These are phyloP conservation scores for Panellus pusillus DNA, from an alignment of 768 basidiomycete species.

Conservation along the genomic window DNA sequence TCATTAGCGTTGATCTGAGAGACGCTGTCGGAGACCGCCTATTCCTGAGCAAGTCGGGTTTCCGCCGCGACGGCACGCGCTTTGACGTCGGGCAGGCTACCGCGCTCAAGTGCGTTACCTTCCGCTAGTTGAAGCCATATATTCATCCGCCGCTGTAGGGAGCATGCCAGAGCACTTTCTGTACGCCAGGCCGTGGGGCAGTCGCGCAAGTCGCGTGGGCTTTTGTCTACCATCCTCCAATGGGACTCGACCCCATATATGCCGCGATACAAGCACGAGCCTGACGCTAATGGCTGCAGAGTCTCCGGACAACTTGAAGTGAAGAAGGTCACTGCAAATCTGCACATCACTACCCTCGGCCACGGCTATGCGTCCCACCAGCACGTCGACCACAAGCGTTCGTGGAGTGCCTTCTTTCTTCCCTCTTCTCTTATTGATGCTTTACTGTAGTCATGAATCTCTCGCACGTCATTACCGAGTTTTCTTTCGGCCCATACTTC, in stretches of 20 bases:
- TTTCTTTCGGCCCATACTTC: conserved; percentile 95
- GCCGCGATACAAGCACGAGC: conserved; percentile 71
- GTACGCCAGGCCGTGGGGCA: conserved; percentile 69
- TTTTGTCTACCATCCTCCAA: conserved; percentile 59
- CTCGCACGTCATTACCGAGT: conserved; percentile 94
- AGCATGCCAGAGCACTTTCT: conserved; percentile 65
- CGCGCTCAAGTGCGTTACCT: conserved; percentile 50
- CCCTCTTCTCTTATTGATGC: neutral
- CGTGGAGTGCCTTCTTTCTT: conserved; percentile 29
- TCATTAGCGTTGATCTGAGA: conserved; percentile 82
- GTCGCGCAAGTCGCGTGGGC: conserved; percentile 72
- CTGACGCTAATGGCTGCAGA: conserved; percentile 77
- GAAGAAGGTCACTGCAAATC: conserved; percentile 91
- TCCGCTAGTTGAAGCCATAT: neutral
- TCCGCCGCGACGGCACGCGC: conserved; percentile 82
- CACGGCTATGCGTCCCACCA: conserved; percentile 89
- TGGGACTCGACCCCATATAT: conserved; percentile 50
- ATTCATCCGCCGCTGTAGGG: conserved; percentile 35
- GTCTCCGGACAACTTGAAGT: conserved; percentile 81
- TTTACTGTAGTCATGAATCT: conserved; percentile 81
- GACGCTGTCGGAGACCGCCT: conserved; percentile 94
- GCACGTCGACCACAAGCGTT: conserved; percentile 86
- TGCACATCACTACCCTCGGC: conserved; percentile 92
- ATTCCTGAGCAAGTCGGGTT: conserved; percentile 59
- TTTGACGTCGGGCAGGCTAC: conserved; percentile 86